Evolutionary conservation across 73 alveolate genomes (phyloP).

Genomic region (Paramecium sexaurelia): DNA sequence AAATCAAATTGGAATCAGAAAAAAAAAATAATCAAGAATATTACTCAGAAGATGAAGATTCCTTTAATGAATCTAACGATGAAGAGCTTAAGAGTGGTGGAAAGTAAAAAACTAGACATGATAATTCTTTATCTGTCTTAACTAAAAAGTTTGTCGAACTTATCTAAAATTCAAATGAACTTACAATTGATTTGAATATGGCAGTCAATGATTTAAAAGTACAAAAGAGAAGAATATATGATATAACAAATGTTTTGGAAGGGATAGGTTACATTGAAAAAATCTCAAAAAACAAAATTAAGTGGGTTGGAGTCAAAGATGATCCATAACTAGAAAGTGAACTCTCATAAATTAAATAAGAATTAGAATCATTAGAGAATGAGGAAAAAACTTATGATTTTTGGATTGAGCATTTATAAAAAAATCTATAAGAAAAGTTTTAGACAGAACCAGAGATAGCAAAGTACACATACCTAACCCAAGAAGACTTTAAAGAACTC

Average conservation of each 20-base stretch:
- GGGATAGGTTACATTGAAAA: constrained; percentile 76
- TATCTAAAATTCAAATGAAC: constrained; percentile 61
- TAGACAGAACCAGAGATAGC: constrained; percentile 64
- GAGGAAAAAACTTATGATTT: constrained; percentile 69
- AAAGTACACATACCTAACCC: constrained; percentile 69
- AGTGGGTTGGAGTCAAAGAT: constrained; percentile 74
- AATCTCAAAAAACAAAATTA: constrained; percentile 70
- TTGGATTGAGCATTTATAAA: constrained; percentile 72
- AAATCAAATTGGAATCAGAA: constrained; percentile 35
- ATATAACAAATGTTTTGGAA: constrained; percentile 76
- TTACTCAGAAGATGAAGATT: constrained; percentile 4
- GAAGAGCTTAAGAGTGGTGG: constrained; percentile 1
- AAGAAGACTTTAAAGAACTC: constrained; percentile 71
- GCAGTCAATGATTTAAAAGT: constrained; percentile 69
- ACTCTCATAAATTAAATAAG: constrained; percentile 44
- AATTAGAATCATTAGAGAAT: constrained; percentile 56
- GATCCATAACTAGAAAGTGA: constrained; percentile 64
- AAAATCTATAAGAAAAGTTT: constrained; percentile 57
- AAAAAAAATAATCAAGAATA: neutral
- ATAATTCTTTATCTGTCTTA: constrained; percentile 74
- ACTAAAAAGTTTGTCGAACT: constrained; percentile 75
- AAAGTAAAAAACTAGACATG: constrained; percentile 55
- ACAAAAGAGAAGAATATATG: constrained; percentile 73
- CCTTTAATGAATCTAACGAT: constrained; percentile 7
- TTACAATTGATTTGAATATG: constrained; percentile 72